Base-by-base conservation (phyloP, 2,329 filamentous ascomycete species). In the Exophiala calicioides region DNA sequence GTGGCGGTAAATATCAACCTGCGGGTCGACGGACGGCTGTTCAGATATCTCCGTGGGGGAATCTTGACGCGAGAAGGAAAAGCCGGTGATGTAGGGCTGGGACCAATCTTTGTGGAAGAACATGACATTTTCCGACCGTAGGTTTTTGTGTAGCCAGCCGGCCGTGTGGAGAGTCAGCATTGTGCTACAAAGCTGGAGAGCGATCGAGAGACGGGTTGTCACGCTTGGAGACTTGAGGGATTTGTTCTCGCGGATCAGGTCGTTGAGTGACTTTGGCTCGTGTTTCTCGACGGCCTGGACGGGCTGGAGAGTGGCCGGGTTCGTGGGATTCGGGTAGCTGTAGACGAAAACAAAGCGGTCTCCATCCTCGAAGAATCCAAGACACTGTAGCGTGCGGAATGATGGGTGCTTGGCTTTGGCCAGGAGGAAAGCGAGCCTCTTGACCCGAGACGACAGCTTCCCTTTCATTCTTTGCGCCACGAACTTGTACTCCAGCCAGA, bases 11-110 rank as follows among this genome's bases (percentile, higher is more conserved):
- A 57, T 36, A 24, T 57, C 52, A 16, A 18, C 13, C 26, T 34
- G 24, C 6, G 33, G 26, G 4, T 31, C 27, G 13, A 18, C 35
- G 6, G 29, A 32, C 7, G 54, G 56, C 38, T 55, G 51, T 26
- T 58, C 56, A 2, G 45, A 50, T 12, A 57, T 38, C 34, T 57
- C 56, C 19, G 38, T 46, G 3, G 54, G 52, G 13, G 34, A 43
- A 26, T 51, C 47, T 1, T 45, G 43, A 24, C 56, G 46, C 12
- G 56, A 50, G 32, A 50, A 55, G 8, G 61, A 60, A 29, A 81
- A 66, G 1, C 73, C 69, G 18, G 67, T 58, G 8, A 83, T 64
- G 47, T 78, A 82, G 4, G 51, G 53, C 2, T 66, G 64, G 5
- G 72, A 76, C 23, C 71, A 29, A 23, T 19, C 18, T 9, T 13